Evolutionary conservation across 345 rosid genomes (phyloP), one percentile per base, ranked within the genome.

Genomic region (Gossypium rotundifolium): DNA sequence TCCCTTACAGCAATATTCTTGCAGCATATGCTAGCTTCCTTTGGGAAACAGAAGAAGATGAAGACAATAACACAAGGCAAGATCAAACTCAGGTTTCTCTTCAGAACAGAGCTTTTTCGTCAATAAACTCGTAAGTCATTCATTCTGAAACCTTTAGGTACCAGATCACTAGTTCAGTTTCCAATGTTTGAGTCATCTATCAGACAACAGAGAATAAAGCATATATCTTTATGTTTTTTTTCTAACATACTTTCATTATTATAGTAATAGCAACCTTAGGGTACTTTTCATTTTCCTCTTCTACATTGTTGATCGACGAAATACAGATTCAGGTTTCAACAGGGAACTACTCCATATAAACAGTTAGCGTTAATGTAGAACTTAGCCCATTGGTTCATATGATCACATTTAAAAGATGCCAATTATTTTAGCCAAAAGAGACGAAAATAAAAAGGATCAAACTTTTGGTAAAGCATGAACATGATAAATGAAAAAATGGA

Each of bases 11-110:
- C 79, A 49, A 85, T 69, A 84, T 90, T 74, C 86, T 89, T 2
- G 98, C 88, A 11, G 97, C 92, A 75, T 90, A 88, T 77, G 95
- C 97, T 11, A 65, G 88, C 67, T 91, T 93, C 81, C 78, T 91
- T 62, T 91, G 97, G 98, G 91, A 84, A 75, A 65, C 78, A 22
- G 86, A 83, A 33, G 85, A 84, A 65, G 77, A 67, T 74, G 77
- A 79, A 13, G 78, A 70, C n/a, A 79, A 76, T n/a, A 48, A 62
- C 27, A 29, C 70, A 29, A 49, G 13, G 33, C 48, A 49, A 51
- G 70, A 62, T 14, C 51, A 62, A 12, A 62, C 59, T 62, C 69
- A 11, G 45, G 60, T 33, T 49, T 49, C 76, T 48, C 48, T 61
- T 62, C 23, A 25, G 25, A 20, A 42, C 27, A 57, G 44, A 73